phyloP scores from a whole-genome alignment of 2,329 filamentous ascomycete genomes.

The Teratosphaeria nubilosa region DNA sequence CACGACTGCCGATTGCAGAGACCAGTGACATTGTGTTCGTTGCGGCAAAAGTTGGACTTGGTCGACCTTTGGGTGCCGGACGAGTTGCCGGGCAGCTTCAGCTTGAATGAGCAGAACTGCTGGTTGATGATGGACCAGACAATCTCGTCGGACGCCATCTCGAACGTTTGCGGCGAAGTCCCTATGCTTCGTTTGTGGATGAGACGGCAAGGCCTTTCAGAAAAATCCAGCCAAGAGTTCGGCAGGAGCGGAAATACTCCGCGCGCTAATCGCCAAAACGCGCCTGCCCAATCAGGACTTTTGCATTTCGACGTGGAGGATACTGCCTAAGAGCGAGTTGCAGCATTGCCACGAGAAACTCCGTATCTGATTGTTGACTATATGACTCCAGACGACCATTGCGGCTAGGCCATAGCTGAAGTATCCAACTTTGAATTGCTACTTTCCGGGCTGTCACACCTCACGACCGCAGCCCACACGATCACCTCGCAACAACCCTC shows the following conservation, averaged over 20 bases:
- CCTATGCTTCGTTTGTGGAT: background rate
- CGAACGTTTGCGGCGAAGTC: background rate
- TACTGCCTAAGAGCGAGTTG: too few relatives aligned
- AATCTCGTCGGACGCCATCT: conserved; percentile 88
- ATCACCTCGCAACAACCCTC: conserved; percentile 29
- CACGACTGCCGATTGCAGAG: conserved; percentile 82
- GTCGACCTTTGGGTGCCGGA: conserved; percentile 49
- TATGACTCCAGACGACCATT: too few relatives aligned
- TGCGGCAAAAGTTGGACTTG: conserved; percentile 91
- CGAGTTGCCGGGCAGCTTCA: conserved; percentile 49
- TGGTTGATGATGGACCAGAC: conserved; percentile 96
- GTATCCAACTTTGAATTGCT: too few relatives aligned
- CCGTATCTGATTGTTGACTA: too few relatives aligned
- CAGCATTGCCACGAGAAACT: too few relatives aligned
- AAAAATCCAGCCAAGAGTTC: conserved; percentile 1
- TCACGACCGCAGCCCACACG: too few relatives aligned
- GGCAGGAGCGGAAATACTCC: background rate
- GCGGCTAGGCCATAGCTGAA: too few relatives aligned
- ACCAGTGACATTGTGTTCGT: conserved; percentile 49
- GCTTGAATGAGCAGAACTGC: conserved; percentile 88
- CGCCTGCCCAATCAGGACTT: background rate
- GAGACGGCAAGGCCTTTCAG: background rate
- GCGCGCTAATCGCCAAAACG: background rate
- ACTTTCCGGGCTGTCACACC: too few relatives aligned
- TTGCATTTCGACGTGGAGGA: background rate